A percentile compares a stretch with the other conserved stretches of the same genome.
Evolutionary conservation across 768 basidiomycete species (phyloP).

Genomic region (Lentinula lateritia): DNA sequence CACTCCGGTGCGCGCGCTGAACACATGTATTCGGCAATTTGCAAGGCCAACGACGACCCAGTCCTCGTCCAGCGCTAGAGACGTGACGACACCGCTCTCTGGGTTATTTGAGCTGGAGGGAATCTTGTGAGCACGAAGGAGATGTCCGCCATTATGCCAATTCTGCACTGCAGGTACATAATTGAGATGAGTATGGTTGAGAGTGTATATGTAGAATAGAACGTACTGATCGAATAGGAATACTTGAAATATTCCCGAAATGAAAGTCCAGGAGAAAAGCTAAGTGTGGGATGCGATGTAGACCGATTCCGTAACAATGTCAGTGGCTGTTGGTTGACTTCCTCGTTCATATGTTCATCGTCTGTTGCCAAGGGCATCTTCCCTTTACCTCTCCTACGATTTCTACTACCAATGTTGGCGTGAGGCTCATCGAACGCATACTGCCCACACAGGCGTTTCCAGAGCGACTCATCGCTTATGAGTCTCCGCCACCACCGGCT

Average conservation of each 20-base stretch:
- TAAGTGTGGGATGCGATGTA: not conserved
- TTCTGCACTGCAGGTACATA: slow-evolving; percentile 51
- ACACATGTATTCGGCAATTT: slow-evolving; percentile 80
- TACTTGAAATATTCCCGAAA: slow-evolving; percentile 69
- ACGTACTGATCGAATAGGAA: slow-evolving; percentile 66
- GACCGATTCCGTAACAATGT: not conserved
- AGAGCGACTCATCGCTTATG: slow-evolving; percentile 69
- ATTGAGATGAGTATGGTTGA: slow-evolving; percentile 2
- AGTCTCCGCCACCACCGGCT: slow-evolving; percentile 68
- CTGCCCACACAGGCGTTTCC: slow-evolving; percentile 68
- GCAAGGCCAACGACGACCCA: slow-evolving; percentile 89
- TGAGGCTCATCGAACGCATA: slow-evolving; percentile 38
- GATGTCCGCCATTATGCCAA: slow-evolving; percentile 71
- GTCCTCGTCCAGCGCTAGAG: slow-evolving; percentile 74
- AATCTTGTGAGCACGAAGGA: slow-evolving; percentile 62
- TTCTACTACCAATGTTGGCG: not conserved
- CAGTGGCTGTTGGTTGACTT: not conserved
- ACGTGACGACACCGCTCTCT: slow-evolving; percentile 74
- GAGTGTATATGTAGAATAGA: not conserved
- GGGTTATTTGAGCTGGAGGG: slow-evolving; percentile 26
- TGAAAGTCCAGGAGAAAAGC: slow-evolving; percentile 31
- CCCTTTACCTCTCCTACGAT: slow-evolving; percentile 3
- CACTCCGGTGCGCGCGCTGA: slow-evolving; percentile 73
- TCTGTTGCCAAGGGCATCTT: not conserved
- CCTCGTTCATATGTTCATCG: not conserved